Evolutionary conservation across 306 rosid genomes (phyloP).

Genomic region (Lathyrus tuberosus): DNA sequence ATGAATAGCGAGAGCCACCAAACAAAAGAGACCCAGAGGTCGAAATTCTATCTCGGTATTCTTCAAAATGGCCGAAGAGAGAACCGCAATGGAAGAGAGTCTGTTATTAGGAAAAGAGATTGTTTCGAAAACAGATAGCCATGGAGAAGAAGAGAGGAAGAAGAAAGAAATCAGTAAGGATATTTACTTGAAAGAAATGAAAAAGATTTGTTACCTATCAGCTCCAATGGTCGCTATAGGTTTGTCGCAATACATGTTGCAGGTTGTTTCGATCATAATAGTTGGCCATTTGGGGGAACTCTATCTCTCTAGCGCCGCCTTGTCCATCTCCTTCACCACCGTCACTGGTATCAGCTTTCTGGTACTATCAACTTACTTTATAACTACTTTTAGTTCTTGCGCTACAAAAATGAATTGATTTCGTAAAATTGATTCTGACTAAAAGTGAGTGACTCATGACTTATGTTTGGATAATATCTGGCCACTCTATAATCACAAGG

Average conservation of each 20-base stretch:
- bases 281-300: constrained; percentile 65
- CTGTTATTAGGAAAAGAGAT: constrained; percentile 19
- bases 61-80: not conserved
- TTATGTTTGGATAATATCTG: too few species aligned
- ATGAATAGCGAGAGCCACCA: not conserved
- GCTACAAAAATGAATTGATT: too few species aligned
- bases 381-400: too few species aligned
- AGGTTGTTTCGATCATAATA: constrained; percentile 55
- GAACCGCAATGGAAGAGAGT: constrained; percentile 41
- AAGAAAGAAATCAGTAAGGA: constrained; percentile 35
- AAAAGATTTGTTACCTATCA: constrained; percentile 46
- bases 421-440: too few species aligned
- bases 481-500: too few species aligned
- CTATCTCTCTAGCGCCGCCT: constrained; percentile 58
- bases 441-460: too few species aligned
- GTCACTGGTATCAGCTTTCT: constrained; percentile 67
- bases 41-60: not conserved
- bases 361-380: constrained; percentile 19
- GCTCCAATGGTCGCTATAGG: constrained; percentile 58
- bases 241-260: constrained; percentile 53
- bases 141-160: not conserved
- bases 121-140: not conserved
- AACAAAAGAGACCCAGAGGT: not conserved
- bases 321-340: constrained; percentile 53
- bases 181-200: constrained; percentile 46